Base-by-base conservation (phyloP, 2,329 filamentous ascomycete genomes). In the Aureobasidium sp. region DNA sequence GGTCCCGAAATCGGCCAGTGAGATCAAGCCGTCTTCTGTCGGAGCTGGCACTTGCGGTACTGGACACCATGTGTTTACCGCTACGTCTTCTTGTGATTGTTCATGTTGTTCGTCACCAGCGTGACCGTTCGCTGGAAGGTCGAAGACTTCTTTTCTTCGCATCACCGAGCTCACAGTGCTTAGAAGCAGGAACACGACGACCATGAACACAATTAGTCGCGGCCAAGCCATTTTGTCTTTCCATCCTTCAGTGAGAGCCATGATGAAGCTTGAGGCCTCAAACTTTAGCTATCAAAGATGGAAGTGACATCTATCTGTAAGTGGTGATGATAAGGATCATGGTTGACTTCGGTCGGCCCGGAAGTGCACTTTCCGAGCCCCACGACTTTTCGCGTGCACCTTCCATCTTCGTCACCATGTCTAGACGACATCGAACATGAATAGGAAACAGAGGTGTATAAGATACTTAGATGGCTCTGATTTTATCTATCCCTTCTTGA, bases 211-310 rank as follows among this genome's bases (percentile, higher is more conserved):
- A 4, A 63, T 4, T 8, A 63, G 46, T 13, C 52, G 55, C 23
- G 51, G 53, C 61, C 61, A 63, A 17, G 53, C 61, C 23, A 63
- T 8, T 20, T 57, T 48, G 17, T 63, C 61, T 23, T 63, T 32
- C 61, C 61, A 63, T 46, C 50, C 53, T 37, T 47, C 56, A 7
- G 42, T 59, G 13, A 42, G 12, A 23, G 46, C 44, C 41, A 58
- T 58, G 41, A n/a, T 37, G 27, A 23, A 12, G 2, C 13, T 23
- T 5, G 3, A 15, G 4, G 12, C 6, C 20, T 20, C 34, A 37
- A 37, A 13, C 13, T 37, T 15, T 10, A 37, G 15, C 1, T 4
- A 15, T 15, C 12, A 37, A 3, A 37, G 12, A 37, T 37, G 3
- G 34, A 52, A 13, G 50, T n/a, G 20, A 39, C 50, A 37, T 52